Evolutionary conservation across 208 protist genomes (phyloP), one percentile per base, ranked within the genome.

Genomic region (Trypanosoma lewisi): DNA sequence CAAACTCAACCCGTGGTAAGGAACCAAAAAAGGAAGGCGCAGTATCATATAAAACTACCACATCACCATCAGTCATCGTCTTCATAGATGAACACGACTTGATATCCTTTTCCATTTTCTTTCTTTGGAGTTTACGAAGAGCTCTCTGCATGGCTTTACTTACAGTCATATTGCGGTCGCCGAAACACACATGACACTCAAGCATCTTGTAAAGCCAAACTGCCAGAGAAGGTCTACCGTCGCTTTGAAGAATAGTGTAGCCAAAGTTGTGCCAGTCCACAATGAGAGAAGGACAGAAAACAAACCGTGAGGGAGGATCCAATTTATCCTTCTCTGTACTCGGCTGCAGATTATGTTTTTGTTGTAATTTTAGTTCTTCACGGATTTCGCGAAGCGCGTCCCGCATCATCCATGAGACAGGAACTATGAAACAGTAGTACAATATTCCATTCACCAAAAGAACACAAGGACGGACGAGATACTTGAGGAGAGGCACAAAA

Each of bases 191-290:
- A 59, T 73, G 34, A 53, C 78, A 72, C 67, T 95, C 91, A 8
- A 96, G 42, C 21, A 82, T 62, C 31, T 81, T 65, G 75, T 96
- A 96, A 11, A 90, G 19, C 51, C 48, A 52, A 25, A 91, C 78
- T 19, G 67, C 73, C 47, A 70, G 14, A n/a, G 41, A 61, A 17
- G 84, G 84, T 6, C 88, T 75, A 21, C 77, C 63, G 16, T 73
- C 78, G 28, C 72, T 71, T 39, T 83, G 39, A 21, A 97, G 70
- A 41, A 97, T 86, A 11, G 87, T 96, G 70, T 88, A 90, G 30
- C 93, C 93, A 47, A 87, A 89, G 75, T 97, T 97, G 72, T 97
- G 93, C 88, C 87, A 96, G 64, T 97, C 93, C 39, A 97, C 88
- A 4, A 93, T 63, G 33, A 96, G 28, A 36, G 75, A 59, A 21